phyloP scores from a whole-genome alignment of 495 filamentous ascomycete genomes.

The Neurospora sp. region DNA sequence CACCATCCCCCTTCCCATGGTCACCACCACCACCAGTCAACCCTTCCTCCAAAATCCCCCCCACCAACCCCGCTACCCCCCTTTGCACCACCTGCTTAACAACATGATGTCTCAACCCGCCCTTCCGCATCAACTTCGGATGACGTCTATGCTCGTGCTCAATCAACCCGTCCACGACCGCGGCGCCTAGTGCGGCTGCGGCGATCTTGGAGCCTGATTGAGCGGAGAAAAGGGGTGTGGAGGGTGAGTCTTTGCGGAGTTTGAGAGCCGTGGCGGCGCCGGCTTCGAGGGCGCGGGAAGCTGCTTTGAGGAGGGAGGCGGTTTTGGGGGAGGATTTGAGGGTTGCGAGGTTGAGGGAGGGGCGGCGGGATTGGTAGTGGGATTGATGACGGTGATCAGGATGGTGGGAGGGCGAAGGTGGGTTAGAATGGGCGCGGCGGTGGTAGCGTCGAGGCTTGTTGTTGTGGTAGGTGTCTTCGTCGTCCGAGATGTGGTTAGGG shows the following conservation, averaged over 20 bases:
- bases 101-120: constrained; percentile 16
- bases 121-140: constrained; percentile 14
- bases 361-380: not conserved
- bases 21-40: not conserved
- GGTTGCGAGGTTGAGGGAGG: not conserved
- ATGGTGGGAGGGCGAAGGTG: not conserved
- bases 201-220: constrained; percentile 18
- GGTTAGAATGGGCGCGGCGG: not conserved
- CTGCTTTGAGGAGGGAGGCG: constrained; percentile 6
- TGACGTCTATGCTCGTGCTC: constrained; percentile 1
- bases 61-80: constrained; percentile 15
- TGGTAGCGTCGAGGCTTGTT: not conserved
- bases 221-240: constrained; percentile 15
- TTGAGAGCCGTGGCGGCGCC: constrained; percentile 21
- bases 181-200: constrained; percentile 19
- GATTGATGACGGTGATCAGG: not conserved
- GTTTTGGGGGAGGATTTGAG: constrained; percentile 1
- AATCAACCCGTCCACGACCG: constrained; percentile 20
- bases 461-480: not conserved
- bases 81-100: constrained; percentile 16
- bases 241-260: constrained; percentile 9
- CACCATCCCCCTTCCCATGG: not conserved
- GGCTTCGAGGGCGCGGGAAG: constrained; percentile 13
- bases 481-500: not conserved
- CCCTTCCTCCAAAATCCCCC: not conserved